Percentiles rank a stretch among this genome's conserved stretches.
Conservation (phyloP, 352 stramenopile genomes). For the Hyaloperonospora arabidopsidis region DNA sequence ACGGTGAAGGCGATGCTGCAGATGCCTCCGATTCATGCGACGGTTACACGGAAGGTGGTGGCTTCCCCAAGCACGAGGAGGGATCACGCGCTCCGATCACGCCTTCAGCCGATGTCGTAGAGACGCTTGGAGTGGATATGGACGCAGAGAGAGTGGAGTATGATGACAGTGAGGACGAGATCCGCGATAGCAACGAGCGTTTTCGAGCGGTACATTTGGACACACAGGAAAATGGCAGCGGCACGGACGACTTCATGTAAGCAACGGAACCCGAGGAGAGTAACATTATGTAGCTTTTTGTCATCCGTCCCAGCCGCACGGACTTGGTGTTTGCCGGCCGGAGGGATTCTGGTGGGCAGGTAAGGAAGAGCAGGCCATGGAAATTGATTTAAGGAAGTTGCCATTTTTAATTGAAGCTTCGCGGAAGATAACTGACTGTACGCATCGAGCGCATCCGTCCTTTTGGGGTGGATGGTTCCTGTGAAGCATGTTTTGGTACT, state of each 20-base stretch:
- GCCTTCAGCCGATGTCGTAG: constrained; percentile 25
- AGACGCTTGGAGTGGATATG: constrained; percentile 51
- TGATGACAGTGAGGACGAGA: constrained; percentile 86
- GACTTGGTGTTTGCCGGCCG: constrained; percentile 5
- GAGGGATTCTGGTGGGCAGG: constrained; percentile 11
- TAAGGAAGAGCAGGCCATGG: constrained; percentile 9
- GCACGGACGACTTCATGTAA: constrained; percentile 79
- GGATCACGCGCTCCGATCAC: constrained; percentile 15
- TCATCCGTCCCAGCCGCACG: constrained; percentile 10
- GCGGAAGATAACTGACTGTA: background rate
- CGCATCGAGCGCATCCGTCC: background rate
- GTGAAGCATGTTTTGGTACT: too few species aligned
- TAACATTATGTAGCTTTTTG: constrained; percentile 34
- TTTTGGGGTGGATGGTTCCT: too few species aligned
- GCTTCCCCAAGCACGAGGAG: constrained; percentile 18
- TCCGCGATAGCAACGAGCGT: constrained; percentile 84
- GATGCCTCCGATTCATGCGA: constrained; percentile 69
- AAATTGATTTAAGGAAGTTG: constrained; percentile 33
- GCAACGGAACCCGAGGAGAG: constrained; percentile 14
- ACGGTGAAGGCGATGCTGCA: constrained; percentile 45
- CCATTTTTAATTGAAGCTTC: constrained; percentile 22
- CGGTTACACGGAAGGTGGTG: constrained; percentile 36
- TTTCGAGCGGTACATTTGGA: constrained; percentile 85
- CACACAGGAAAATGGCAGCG: constrained; percentile 69
- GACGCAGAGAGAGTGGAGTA: constrained; percentile 84